A percentile compares a stretch with the other conserved stretches of the same genome.
Conservation (phyloP, 2,329 filamentous ascomycete species). For the Venturia nashicola region DNA sequence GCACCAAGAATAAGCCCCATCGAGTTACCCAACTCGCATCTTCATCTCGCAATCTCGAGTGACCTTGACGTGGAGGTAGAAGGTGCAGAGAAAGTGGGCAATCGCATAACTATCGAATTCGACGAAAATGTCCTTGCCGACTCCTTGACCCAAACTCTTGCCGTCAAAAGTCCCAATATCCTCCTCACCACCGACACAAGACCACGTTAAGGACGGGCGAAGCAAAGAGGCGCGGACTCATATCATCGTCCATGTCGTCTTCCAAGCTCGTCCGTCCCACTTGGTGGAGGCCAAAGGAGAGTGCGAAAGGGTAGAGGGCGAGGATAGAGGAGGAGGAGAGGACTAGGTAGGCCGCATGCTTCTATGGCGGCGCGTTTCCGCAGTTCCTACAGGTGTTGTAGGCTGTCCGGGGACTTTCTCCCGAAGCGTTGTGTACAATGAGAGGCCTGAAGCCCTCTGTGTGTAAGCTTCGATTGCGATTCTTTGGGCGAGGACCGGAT, state of each 20-base stretch:
- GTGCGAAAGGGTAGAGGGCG: constrained; percentile 41
- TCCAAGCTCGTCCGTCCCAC: background rate
- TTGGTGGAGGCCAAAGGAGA: constrained; percentile 21
- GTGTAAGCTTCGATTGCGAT: constrained; percentile 12
- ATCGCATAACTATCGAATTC: constrained; percentile 98
- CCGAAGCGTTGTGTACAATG: constrained; percentile 7
- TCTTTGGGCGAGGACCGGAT: constrained; percentile 10
- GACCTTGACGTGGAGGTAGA: constrained; percentile 11
- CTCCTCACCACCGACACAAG: constrained; percentile 16
- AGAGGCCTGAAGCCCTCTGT: constrained; percentile 4
- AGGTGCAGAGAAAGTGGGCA: constrained; percentile 38
- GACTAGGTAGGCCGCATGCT: constrained; percentile 58
- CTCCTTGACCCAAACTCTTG: constrained; percentile 34
- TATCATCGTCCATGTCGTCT: constrained; percentile 12
- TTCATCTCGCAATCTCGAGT: constrained; percentile 16
- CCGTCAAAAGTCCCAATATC: constrained; percentile 19
- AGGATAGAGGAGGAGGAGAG: constrained; percentile 37
- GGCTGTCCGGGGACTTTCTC: constrained; percentile 76
- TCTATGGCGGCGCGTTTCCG: constrained; percentile 99
- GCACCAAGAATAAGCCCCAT: constrained; percentile 99
- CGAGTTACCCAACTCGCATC: constrained; percentile 65
- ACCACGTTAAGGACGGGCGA: background rate
- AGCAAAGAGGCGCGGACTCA: constrained; percentile 12
- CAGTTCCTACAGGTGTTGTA: constrained; percentile 40
- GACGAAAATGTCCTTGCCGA: constrained; percentile 61